These are phyloP conservation scores for Gynochthodes officinalis DNA, from an alignment of 257 asterid species.

Conservation along the genomic window DNA sequence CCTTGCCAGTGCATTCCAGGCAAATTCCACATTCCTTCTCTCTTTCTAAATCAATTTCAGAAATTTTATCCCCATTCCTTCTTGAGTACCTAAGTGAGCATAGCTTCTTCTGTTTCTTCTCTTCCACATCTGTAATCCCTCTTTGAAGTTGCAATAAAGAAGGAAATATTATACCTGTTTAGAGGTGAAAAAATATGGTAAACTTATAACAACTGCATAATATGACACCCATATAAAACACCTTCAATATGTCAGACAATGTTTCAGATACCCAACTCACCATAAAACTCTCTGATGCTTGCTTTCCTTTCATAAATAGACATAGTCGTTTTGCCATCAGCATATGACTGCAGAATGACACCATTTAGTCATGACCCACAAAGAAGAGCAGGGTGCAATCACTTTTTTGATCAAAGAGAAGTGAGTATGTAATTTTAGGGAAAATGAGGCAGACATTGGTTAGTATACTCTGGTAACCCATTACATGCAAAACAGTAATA, in stretches of 20 bases:
- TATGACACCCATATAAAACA: neutral
- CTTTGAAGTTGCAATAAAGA: constrained; percentile 38
- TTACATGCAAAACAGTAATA: neutral
- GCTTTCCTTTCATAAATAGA: constrained; percentile 34
- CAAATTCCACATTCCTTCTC: constrained; percentile 41
- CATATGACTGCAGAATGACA: constrained; percentile 29
- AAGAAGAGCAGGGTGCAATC: neutral
- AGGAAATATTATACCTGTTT: constrained; percentile 32
- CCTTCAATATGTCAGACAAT: neutral
- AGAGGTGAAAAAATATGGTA: neutral
- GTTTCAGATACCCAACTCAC: constrained; percentile 21
- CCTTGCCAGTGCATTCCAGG: constrained; percentile 29
- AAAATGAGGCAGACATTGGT: neutral
- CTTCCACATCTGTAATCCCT: constrained; percentile 37
- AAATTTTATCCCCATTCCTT: constrained; percentile 12
- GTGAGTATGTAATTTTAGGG: neutral
- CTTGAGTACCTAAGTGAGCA: constrained; percentile 27
- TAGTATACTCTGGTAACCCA: neutral
- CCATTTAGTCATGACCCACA: constrained; percentile 6
- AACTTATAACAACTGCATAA: neutral
- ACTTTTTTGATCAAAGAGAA: neutral
- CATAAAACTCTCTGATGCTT: constrained; percentile 37
- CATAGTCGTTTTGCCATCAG: constrained; percentile 35
- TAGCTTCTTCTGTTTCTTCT: constrained; percentile 30
- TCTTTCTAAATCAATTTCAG: constrained; percentile 29